These are phyloP conservation scores for Acer yangbiense DNA, from an alignment of 345 rosid species.

Conservation along the genomic window DNA sequence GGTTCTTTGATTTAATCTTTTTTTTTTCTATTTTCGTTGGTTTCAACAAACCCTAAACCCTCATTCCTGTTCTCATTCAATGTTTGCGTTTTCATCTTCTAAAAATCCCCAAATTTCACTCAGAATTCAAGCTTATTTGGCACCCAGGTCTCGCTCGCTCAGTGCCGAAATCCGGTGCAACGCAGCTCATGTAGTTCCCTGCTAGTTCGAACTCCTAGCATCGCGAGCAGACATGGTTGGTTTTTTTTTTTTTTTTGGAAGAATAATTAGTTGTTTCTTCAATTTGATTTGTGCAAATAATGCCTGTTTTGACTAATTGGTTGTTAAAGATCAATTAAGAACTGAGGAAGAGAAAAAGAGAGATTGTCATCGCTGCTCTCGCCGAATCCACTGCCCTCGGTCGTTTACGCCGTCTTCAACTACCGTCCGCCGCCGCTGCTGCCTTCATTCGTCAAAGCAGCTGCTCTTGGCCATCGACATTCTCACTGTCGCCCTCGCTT, in stretches of 20 bases:
- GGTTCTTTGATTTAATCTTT: no score
- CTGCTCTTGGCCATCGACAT: no score
- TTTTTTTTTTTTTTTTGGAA: neutral
- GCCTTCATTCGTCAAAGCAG: no score
- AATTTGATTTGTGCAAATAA: neutral
- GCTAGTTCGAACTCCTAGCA: constrained; percentile 26
- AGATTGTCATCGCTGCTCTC: no score
- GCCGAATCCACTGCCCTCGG: no score
- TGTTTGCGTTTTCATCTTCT: neutral
- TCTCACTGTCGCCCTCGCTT: no score
- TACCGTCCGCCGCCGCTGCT: no score
- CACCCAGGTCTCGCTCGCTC: constrained; percentile 8
- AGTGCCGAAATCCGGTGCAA: constrained; percentile 36
- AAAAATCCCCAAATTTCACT: neutral
- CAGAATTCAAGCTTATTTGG: constrained; percentile 52
- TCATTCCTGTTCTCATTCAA: constrained; percentile 27
- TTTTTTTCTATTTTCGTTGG: no score
- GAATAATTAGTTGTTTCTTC: neutral
- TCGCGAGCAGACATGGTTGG: constrained; percentile 43
- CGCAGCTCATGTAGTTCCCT: constrained; percentile 29
- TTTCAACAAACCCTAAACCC: constrained; percentile 48
- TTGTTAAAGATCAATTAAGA: neutral
- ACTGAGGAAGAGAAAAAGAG: no score
- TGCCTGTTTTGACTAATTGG: neutral
- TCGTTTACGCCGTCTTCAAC: no score